Conservation (phyloP, 2,329 filamentous ascomycete species). For the Xylariaceae sp. region DNA sequence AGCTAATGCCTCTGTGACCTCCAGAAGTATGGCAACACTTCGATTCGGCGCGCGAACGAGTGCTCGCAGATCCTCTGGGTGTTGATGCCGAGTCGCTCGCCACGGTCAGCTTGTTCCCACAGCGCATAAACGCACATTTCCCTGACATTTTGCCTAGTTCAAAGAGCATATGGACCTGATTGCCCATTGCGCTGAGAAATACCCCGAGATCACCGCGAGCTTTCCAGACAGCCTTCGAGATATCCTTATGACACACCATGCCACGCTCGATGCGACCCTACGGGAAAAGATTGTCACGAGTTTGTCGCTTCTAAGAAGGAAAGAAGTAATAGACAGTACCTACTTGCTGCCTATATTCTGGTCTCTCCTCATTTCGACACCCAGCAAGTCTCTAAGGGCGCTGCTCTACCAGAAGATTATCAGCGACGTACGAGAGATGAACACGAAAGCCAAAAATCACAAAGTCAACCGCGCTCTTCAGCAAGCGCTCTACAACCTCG, state of each 20-base stretch:
- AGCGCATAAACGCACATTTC: background rate
- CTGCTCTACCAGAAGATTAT: constrained; percentile 82
- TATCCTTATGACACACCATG: constrained; percentile 77
- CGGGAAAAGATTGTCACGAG: constrained; percentile 93
- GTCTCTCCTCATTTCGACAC: constrained; percentile 85
- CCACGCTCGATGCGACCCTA: constrained; percentile 73
- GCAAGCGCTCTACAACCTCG: constrained; percentile 84
- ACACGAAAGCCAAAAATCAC: constrained; percentile 84
- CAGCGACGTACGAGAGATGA: constrained; percentile 81
- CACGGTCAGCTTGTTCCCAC: constrained; percentile 37
- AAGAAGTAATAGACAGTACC: constrained; percentile 84
- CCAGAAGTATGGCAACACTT: constrained; percentile 88
- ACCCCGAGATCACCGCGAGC: constrained; percentile 68
- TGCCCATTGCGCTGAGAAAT: constrained; percentile 89
- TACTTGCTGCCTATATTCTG: constrained; percentile 86
- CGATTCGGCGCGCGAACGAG: constrained; percentile 84
- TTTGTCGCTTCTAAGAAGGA: constrained; percentile 79
- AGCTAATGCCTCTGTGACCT: constrained; percentile 56
- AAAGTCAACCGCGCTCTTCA: constrained; percentile 89
- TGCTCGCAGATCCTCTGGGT: constrained; percentile 74
- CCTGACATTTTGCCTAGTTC: constrained; percentile 40
- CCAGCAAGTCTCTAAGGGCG: constrained; percentile 80
- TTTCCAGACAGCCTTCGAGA: constrained; percentile 79
- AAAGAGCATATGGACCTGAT: constrained; percentile 91
- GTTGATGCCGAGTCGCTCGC: constrained; percentile 73